Conservation (phyloP, 2,329 filamentous ascomycete species). For the Aphanoascus verrucosus region DNA sequence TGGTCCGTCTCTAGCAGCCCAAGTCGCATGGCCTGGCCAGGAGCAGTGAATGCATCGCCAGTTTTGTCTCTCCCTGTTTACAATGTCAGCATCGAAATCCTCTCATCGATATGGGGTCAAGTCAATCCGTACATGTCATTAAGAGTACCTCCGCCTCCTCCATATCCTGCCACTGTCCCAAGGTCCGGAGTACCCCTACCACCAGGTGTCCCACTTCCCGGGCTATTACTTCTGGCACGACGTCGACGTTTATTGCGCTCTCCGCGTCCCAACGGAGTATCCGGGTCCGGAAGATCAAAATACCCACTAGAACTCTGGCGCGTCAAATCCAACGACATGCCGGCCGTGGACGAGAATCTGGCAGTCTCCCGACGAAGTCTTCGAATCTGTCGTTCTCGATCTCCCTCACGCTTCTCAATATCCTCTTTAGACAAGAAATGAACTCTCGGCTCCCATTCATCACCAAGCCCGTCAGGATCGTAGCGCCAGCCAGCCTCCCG, state of each 20-base stretch:
- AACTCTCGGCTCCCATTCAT: slow-evolving; percentile 74
- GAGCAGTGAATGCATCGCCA: slow-evolving; percentile 87
- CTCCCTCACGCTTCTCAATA: slow-evolving; percentile 92
- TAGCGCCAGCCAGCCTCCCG: slow-evolving; percentile 93
- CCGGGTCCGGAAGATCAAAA: slow-evolving; percentile 46
- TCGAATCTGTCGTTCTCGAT: slow-evolving; percentile 81
- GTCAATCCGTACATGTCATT: slow-evolving; percentile 45
- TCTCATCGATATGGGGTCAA: slow-evolving; percentile 13
- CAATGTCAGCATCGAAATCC: slow-evolving; percentile 12
- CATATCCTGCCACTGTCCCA: slow-evolving; percentile 55
- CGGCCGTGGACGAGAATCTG: slow-evolving; percentile 75
- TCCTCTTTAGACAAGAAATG: slow-evolving; percentile 83
- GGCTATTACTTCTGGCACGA: slow-evolving; percentile 78
- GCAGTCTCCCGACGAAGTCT: slow-evolving; percentile 82
- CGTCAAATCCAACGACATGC: slow-evolving; percentile 67
- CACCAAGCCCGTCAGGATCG: slow-evolving; percentile 77
- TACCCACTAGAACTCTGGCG: slow-evolving; percentile 45
- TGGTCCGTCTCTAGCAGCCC: slow-evolving; percentile 89
- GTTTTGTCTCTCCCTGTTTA: slow-evolving; percentile 55
- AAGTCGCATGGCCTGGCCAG: slow-evolving; percentile 81
- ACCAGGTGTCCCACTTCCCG: slow-evolving; percentile 57
- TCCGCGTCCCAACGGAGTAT: slow-evolving; percentile 82
- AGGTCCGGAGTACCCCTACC: slow-evolving; percentile 69
- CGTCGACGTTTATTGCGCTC: slow-evolving; percentile 94
- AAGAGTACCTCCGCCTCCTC: slow-evolving; percentile 52